Evolutionary conservation across 2,329 filamentous ascomycete genomes (phyloP).

Genomic region (Colletotrichum scovillei): DNA sequence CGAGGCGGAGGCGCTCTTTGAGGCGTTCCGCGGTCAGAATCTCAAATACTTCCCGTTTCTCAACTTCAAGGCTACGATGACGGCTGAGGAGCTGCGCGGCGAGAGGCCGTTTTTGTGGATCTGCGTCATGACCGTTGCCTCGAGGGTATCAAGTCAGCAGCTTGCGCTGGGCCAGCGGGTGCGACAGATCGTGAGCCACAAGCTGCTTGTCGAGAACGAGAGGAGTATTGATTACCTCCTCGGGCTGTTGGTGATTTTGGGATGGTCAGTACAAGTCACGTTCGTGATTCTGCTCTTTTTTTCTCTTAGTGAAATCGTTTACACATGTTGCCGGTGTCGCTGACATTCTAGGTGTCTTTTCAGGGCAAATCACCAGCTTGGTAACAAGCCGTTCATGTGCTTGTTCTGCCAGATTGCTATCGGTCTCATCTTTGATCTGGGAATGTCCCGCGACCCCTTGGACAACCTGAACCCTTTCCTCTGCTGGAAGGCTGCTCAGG

Average conservation of each 20-base stretch:
- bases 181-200: slow-evolving; percentile 40
- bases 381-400: slow-evolving; percentile 56
- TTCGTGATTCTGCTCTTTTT: not conserved
- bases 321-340: not conserved
- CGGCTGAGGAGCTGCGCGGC: slow-evolving; percentile 41
- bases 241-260: slow-evolving; percentile 42
- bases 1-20: slow-evolving; percentile 33
- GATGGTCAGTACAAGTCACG: slow-evolving; percentile 38
- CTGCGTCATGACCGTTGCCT: slow-evolving; percentile 47
- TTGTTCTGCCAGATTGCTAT: slow-evolving; percentile 55
- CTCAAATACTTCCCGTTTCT: slow-evolving; percentile 44
- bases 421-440: slow-evolving; percentile 58
- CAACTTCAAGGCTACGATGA: slow-evolving; percentile 37
- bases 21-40: slow-evolving; percentile 39
- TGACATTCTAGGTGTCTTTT: not conserved
- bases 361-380: slow-evolving; percentile 36
- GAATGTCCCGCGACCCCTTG: slow-evolving; percentile 43
- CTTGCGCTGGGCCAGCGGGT: slow-evolving; percentile 39
- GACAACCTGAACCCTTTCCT: slow-evolving; percentile 27
- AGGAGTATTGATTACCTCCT: slow-evolving; percentile 43
- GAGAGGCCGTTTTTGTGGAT: slow-evolving; percentile 52
- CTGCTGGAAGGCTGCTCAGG: slow-evolving; percentile 32
- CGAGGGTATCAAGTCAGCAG: slow-evolving; percentile 39
- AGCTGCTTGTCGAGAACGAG: slow-evolving; percentile 40
- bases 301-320: not conserved